A percentile compares a stretch with the other conserved stretches of the same genome.
Conservation (phyloP, 345 rosid species). For the Fremontodendron californicum region DNA sequence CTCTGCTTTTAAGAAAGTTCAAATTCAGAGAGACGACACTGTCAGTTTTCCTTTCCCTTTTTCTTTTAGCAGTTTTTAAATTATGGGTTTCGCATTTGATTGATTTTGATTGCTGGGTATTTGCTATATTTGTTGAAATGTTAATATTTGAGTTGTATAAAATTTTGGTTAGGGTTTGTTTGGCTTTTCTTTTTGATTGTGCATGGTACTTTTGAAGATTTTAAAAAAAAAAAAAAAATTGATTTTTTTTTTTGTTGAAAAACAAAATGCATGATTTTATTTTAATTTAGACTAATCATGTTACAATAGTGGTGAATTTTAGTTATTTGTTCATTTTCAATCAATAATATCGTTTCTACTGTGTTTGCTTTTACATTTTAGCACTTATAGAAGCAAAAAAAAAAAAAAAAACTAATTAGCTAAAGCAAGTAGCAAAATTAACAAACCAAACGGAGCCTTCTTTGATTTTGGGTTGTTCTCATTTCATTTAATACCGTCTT, state of each 20-base stretch:
- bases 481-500: neutral
- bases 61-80: neutral
- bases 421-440: no score
- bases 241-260: neutral
- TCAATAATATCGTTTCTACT: neutral
- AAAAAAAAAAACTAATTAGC: no score
- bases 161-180: no score
- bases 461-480: neutral
- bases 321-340: neutral
- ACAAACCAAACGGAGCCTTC: neutral
- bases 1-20: slow-evolving; percentile 69
- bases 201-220: no score
- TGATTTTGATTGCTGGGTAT: neutral
- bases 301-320: neutral
- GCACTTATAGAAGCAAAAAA: no score
- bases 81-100: neutral
- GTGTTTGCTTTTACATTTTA: neutral
- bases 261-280: neutral
- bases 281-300: neutral
- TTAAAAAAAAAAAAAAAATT: neutral
- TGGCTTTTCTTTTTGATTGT: no score
- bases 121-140: neutral
- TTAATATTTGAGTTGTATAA: neutral
- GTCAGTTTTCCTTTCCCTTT: slow-evolving; percentile 35
- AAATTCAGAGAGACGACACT: slow-evolving; percentile 77